Conservation (phyloP, 306 rosid genomes). For the Trifolium fragiferum region DNA sequence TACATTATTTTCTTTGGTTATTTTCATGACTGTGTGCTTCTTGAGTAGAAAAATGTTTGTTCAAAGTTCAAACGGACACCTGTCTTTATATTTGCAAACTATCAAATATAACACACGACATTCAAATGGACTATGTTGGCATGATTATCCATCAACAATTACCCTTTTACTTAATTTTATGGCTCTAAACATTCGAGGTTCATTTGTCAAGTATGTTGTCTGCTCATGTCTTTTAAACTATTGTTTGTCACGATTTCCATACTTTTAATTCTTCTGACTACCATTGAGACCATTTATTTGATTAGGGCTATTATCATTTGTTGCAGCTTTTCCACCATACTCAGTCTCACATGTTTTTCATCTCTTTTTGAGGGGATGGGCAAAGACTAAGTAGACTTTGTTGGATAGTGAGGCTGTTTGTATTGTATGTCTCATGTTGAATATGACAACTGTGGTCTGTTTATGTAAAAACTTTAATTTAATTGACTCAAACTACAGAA, state of each 20-base stretch:
- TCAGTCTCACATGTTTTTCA: background rate
- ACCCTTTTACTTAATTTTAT: slow-evolving; percentile 6
- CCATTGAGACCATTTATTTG: background rate
- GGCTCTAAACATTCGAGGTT: slow-evolving; percentile 23
- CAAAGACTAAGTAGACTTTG: background rate
- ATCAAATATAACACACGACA: background rate
- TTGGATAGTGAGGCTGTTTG: background rate
- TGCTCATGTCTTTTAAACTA: background rate
- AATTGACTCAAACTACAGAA: background rate
- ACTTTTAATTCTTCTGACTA: background rate
- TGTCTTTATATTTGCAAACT: slow-evolving; percentile 23
- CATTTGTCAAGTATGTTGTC: background rate
- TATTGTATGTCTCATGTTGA: slow-evolving; percentile 11
- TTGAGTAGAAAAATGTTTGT: background rate
- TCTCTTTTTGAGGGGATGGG: background rate
- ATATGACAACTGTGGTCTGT: background rate
- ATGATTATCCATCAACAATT: slow-evolving; percentile 1
- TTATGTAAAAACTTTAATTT: slow-evolving; percentile 1
- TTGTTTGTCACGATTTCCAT: background rate
- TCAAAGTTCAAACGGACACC: background rate
- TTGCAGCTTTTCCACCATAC: background rate
- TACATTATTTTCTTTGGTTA: background rate
- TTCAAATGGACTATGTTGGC: background rate
- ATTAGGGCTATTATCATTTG: background rate
- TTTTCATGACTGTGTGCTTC: background rate